Base-by-base conservation (phyloP, 768 basidiomycete species). In the Filobasidium wieringae region DNA sequence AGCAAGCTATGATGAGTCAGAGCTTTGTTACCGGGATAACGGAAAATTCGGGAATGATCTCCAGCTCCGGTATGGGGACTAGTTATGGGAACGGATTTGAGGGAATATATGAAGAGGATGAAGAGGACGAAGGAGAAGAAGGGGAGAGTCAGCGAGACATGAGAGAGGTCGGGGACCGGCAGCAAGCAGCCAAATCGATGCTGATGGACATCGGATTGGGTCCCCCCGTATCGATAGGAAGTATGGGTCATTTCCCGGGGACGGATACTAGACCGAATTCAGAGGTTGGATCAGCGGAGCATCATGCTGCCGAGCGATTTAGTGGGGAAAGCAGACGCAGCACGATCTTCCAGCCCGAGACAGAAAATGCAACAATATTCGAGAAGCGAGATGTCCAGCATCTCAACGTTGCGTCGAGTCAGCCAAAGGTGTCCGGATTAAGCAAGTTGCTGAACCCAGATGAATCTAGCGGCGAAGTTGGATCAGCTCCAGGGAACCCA, bases 371-470 rank as follows among this genome's bases (percentile, higher is more conserved):
- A 22, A 59, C 50, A 1, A 43, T 68, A 45, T 50, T 69, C 24
- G 72, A 70, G 30, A 67, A 70, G 56, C 45, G 40, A 51, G 53
- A 19, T 6, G 29, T 47, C 41, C 41, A 14, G 56, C 61, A 3
- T 61, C 67, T 12, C 53, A 66, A 29, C 57, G n/a, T 61, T 9
- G 19, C 56, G 2, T 26, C 34, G 12, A 43, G 7, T 15, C 43
- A 40, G 3, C 51, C 51, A 22, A 53, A 59, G n/a, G 62, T 64
- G 15, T 91, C 88, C 1, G 80, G 83, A 26, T 76, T 95, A 17
- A 83, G 86, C 0, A 76, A 83, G 0, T 82, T 88, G 77, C 79
- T 96, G 26, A 85, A 84, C 1, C 79, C 82, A 4, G 52, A 65
- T 15, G 66, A 67, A 66, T 53, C 55, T 65, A n/a, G 61, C 66